These are phyloP conservation scores for Phytophthora meadii DNA, from an alignment of 352 stramenopile genomes.

Conservation along the genomic window DNA sequence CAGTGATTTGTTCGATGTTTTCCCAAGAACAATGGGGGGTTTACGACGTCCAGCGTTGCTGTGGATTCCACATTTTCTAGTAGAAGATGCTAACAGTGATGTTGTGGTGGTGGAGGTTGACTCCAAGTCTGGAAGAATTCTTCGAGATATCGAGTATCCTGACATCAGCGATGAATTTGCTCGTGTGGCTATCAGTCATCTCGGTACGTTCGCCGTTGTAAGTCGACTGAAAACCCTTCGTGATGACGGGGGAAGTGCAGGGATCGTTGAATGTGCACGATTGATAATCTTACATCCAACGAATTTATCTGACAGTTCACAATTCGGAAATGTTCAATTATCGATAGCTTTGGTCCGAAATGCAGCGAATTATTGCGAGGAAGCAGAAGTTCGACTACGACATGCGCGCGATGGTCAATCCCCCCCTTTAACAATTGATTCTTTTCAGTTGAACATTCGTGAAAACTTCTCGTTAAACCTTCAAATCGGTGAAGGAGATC, in stretches of 20 bases:
- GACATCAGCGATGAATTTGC: constrained; percentile 10
- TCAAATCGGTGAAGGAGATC: constrained; percentile 7
- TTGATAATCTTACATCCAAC: constrained; percentile 19
- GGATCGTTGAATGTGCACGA: constrained; percentile 7
- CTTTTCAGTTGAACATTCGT: constrained; percentile 25
- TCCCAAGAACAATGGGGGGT: constrained; percentile 38
- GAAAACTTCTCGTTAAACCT: constrained; percentile 27
- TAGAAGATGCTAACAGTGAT: constrained; percentile 2
- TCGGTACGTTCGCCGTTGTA: constrained; percentile 31
- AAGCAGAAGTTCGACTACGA: constrained; percentile 10
- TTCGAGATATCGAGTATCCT: constrained; percentile 24
- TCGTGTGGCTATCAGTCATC: constrained; percentile 21
- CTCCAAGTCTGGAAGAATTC: constrained; percentile 25
- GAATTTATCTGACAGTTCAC: constrained; percentile 8
- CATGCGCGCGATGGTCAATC: neutral
- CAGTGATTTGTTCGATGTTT: constrained; percentile 53
- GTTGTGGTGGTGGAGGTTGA: constrained; percentile 40
- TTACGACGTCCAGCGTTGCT: constrained; percentile 40
- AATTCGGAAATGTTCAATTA: constrained; percentile 1
- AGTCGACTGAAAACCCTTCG: constrained; percentile 6
- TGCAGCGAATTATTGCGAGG: constrained; percentile 10
- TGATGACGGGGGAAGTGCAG: constrained; percentile 9
- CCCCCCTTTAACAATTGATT: constrained; percentile 2
- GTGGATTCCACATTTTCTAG: constrained; percentile 39
- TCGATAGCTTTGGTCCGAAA: constrained; percentile 23